phyloP scores from a whole-genome alignment of 306 rosid genomes.

The Cicer cuneatum region DNA sequence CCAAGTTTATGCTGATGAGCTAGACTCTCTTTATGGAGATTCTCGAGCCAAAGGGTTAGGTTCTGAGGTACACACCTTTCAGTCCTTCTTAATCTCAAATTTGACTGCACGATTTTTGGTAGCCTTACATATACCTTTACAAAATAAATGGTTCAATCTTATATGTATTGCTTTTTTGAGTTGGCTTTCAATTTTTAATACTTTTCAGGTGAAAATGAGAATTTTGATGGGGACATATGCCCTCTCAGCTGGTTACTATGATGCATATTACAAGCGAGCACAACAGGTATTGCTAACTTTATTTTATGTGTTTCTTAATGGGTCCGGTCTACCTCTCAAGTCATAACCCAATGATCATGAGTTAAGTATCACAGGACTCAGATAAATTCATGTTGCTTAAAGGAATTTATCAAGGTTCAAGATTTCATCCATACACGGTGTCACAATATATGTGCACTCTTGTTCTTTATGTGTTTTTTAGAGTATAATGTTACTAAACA shows the following conservation, averaged over 20 bases:
- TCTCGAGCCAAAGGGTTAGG: slow-evolving; percentile 94
- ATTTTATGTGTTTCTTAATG: slow-evolving; percentile 24
- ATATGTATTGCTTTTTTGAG: slow-evolving; percentile 24
- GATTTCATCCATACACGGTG: background rate
- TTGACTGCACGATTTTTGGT: slow-evolving; percentile 13
- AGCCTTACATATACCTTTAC: slow-evolving; percentile 22
- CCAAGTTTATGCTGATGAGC: slow-evolving; percentile 74
- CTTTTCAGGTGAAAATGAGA: slow-evolving; percentile 93
- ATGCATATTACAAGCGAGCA: slow-evolving; percentile 97
- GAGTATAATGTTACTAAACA: background rate
- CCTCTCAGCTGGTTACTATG: slow-evolving; percentile 98
- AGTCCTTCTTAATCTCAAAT: slow-evolving; percentile 31
- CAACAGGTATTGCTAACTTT: slow-evolving; percentile 75
- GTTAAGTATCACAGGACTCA: slow-evolving; percentile 26
- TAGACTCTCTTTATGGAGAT: slow-evolving; percentile 72
- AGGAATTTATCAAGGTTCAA: slow-evolving; percentile 11
- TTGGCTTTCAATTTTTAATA: slow-evolving; percentile 22
- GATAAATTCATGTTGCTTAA: slow-evolving; percentile 32
- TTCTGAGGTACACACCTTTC: slow-evolving; percentile 69
- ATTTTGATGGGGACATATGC: slow-evolving; percentile 94
- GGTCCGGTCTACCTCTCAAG: slow-evolving; percentile 9
- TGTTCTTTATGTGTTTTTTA: slow-evolving; percentile 14
- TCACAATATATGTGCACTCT: background rate
- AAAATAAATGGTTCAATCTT: slow-evolving; percentile 28
- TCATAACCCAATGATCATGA: slow-evolving; percentile 31